Evolutionary conservation across 108 stramenopile species (phyloP).

Genomic region (Bacterosira constricta): DNA sequence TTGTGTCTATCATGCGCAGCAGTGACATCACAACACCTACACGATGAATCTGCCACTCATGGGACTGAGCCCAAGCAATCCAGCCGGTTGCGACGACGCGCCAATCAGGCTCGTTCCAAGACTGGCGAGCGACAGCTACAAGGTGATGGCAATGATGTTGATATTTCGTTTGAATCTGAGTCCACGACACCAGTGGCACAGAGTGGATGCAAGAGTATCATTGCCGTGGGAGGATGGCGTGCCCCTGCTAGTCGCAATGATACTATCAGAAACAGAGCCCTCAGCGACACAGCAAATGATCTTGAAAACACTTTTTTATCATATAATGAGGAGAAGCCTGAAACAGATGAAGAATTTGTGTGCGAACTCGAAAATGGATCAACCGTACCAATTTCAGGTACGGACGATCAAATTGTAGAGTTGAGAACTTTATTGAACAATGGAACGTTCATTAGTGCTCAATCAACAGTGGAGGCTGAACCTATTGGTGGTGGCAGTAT

Average conservation of each 20-base stretch:
- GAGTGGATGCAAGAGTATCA: conserved; percentile 4
- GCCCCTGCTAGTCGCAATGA: background rate
- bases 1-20: too few species aligned
- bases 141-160: too few species aligned
- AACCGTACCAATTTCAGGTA: conserved; percentile 21
- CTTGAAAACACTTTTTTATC: background rate
- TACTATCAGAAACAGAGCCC: background rate
- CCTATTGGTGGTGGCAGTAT: background rate
- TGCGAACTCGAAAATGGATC: conserved; percentile 28
- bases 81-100: too few species aligned
- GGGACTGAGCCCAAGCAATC: too few species aligned
- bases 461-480: conserved; percentile 24
- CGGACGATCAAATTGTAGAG: conserved; percentile 20
- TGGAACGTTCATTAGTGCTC: conserved; percentile 27
- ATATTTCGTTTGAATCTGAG: too few species aligned
- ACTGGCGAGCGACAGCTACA: too few species aligned
- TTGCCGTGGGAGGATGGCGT: conserved; percentile 11
- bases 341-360: conserved; percentile 29
- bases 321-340: background rate
- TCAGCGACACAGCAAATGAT: too few species aligned
- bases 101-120: too few species aligned
- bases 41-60: too few species aligned
- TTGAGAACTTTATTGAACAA: conserved; percentile 24
- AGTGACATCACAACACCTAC: too few species aligned
- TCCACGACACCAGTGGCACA: too few species aligned